Conservation (phyloP, 2,329 filamentous ascomycete genomes). For the Coniochaeta ligniaria region DNA sequence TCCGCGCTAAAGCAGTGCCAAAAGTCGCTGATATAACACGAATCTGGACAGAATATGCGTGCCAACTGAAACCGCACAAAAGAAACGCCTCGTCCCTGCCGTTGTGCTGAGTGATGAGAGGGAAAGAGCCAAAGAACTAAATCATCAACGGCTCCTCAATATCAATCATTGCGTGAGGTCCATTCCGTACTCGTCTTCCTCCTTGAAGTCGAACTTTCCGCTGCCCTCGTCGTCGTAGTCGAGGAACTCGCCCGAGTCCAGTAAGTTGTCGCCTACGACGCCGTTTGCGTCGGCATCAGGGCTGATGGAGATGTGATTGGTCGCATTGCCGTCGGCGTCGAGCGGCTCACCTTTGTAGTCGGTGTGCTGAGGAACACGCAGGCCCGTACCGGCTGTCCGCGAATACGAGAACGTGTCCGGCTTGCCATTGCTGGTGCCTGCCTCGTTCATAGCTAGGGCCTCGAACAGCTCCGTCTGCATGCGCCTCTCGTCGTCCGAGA, state of each 20-base stretch:
- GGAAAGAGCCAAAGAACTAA: not conserved
- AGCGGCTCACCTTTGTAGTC: slow-evolving; percentile 80
- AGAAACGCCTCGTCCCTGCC: not conserved
- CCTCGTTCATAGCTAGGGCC: slow-evolving; percentile 74
- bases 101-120: not conserved
- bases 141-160: slow-evolving; percentile 1
- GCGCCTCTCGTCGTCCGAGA: slow-evolving; percentile 85
- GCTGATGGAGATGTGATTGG: slow-evolving; percentile 41
- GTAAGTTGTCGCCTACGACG: slow-evolving; percentile 35
- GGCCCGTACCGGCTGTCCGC: slow-evolving; percentile 71
- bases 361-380: slow-evolving; percentile 88
- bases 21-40: not conserved
- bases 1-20: not conserved
- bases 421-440: slow-evolving; percentile 33
- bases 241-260: slow-evolving; percentile 52
- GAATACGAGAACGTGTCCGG: slow-evolving; percentile 65
- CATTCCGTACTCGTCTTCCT: slow-evolving; percentile 92
- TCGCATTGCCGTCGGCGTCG: slow-evolving; percentile 31
- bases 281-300: slow-evolving; percentile 34
- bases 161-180: slow-evolving; percentile 39
- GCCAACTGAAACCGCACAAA: not conserved
- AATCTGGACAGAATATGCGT: not conserved
- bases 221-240: slow-evolving; percentile 67
- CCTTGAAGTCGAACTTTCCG: slow-evolving; percentile 74
- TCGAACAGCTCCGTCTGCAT: slow-evolving; percentile 93